phyloP scores from a whole-genome alignment of 202 grass and related monocot species.

The Saccharum hybrid region DNA sequence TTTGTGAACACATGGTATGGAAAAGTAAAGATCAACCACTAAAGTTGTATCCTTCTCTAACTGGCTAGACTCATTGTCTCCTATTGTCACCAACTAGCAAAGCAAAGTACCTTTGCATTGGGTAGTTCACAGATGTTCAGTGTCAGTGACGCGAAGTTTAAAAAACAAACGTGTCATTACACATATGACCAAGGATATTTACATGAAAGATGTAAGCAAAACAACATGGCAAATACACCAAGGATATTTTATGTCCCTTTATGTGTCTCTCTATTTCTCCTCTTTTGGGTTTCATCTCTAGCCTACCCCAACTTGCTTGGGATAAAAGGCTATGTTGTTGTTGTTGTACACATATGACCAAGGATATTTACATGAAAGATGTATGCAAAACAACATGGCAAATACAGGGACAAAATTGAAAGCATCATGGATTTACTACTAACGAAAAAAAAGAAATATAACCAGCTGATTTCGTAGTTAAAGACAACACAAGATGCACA shows the following conservation, averaged over 20 bases:
- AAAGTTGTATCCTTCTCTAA: background rate
- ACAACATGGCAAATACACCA: background rate
- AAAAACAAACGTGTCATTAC: background rate
- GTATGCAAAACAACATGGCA: background rate
- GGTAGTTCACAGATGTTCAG: background rate
- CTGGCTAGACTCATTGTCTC: background rate
- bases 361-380: background rate
- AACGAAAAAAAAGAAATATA: background rate
- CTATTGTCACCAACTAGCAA: background rate
- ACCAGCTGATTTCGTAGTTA: background rate
- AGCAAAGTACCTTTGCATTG: background rate
- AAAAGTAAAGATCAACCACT: background rate
- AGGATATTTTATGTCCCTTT: too few species aligned
- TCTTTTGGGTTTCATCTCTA: too few species aligned
- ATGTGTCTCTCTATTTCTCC: too few species aligned
- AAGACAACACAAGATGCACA: constrained; percentile 13
- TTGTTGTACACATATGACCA: too few species aligned
- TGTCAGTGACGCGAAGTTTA: background rate
- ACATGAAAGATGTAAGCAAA: background rate
- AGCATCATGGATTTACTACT: background rate
- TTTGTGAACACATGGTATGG: background rate
- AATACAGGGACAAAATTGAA: background rate
- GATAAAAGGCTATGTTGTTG: too few species aligned
- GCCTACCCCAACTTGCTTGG: too few species aligned
- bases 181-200: background rate